Evolutionary conservation across 2,329 filamentous ascomycete species (phyloP), one percentile per base, ranked within the genome.

Genomic region (Neonectria magnoliae): DNA sequence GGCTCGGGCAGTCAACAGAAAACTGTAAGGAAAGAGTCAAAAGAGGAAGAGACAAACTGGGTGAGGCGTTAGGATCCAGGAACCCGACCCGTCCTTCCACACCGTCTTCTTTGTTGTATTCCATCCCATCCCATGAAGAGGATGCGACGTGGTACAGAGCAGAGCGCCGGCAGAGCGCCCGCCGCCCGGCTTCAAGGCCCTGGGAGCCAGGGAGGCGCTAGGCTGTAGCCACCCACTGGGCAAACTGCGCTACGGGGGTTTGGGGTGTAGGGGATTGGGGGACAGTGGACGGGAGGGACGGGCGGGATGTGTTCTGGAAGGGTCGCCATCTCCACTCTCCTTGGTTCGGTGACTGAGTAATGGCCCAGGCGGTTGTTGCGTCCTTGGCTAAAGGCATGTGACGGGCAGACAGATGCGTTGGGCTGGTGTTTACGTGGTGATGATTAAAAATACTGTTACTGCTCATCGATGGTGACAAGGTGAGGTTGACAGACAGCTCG

Each of bases 221-320:
- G 38, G 22, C 57, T 36, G 47, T 59, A 59, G 56, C 47, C 31
- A 59, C 44, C 36, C 56, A 59, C 56, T 22, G 55, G 27, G 27
- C 9, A 8, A 29, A 29, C 27, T 42, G 42, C 54, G 47, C 33
- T 50, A 50, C 25, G 25, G 25, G 25, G 25, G 25, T 25, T 25
- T 25, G 25, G 25, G 25, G 4, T 25, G 25, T 25, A 25, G 25
- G 25, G 25, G 25, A 25, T 22, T 22, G 44, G 44, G 45, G 25
- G 29, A 16, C n/a, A 48, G 25, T 25, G 22, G 22, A 25, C 22
- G 14, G 22, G 25, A 25, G 20, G 44, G 44, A 47, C 45, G 22
- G 45, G 25, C 45, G 22, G 45, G 22, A 48, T 29, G 16, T 20
- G 48, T 51, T 51, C 48, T 51, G 29, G 48, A 51, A 51, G 48